These are phyloP conservation scores for Ophiostoma ulmi DNA, from an alignment of 2,329 filamentous ascomycete genomes.

Conservation along the genomic window DNA sequence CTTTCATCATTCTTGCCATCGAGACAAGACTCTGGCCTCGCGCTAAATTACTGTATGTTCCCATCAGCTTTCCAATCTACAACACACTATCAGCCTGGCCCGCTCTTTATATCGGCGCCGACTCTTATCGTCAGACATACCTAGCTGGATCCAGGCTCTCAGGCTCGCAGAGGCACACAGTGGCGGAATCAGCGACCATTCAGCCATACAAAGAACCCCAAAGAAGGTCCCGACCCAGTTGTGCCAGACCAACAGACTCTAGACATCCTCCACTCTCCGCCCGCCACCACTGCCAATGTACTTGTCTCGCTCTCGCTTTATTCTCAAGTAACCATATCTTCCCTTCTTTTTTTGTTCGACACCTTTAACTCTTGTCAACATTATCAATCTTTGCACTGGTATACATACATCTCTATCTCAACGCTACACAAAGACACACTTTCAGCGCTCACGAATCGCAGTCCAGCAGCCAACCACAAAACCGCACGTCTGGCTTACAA, in stretches of 20 bases:
- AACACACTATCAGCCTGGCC: constrained; percentile 6
- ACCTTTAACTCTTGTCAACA: neutral
- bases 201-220: neutral
- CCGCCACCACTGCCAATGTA: neutral
- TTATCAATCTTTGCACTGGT: neutral
- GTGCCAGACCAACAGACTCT: neutral
- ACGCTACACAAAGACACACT: neutral
- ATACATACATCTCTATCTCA: neutral
- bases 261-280: neutral
- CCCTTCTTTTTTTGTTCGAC: neutral
- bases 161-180: neutral
- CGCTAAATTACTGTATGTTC: neutral
- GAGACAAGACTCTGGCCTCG: neutral
- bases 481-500: constrained; percentile 2
- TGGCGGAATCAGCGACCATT: neutral
- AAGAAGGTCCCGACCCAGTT: neutral
- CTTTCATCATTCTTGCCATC: neutral
- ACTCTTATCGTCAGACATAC: neutral
- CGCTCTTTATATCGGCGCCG: constrained; percentile 7
- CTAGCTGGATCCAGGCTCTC: neutral
- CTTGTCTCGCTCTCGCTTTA: constrained; percentile 6
- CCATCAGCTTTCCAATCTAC: neutral
- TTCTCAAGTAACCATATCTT: neutral
- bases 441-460: neutral
- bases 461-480: neutral